Evolutionary conservation across 179 eudicot genomes (phyloP), one percentile per base, ranked within the genome.

Genomic region (Silene coronaria): DNA sequence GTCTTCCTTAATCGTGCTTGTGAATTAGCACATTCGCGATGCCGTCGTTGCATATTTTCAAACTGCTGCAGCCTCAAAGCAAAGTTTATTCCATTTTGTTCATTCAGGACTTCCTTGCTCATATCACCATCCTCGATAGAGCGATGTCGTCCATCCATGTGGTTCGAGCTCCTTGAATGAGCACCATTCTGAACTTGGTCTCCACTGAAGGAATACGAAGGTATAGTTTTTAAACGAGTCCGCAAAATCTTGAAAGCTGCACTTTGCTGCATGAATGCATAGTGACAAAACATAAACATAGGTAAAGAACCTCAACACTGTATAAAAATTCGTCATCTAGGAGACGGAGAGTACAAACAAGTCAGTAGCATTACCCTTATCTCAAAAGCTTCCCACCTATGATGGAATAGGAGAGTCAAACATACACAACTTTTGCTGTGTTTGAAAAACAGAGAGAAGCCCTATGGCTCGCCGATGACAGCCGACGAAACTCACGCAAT

Each of bases 141-240:
- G 10, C 74, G 78, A 38, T 77, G 58, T 75, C 83, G 85, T 64
- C 79, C 76, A 5, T 67, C 76, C 45, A 67, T 12, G 66, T 72
- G 32, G 79, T 83, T 81, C 61, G 73, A 55, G 53, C 75, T 76
- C 66, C 68, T 80, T 34, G 85, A 64, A 65, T 75, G 75, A 28
- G 76, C 82, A 71, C 81, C 89, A 70, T 75, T 79, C 65, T 74
- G 80, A n/a, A 70, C 66, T 61, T 85, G 88, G 75, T 89, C 92
- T 53, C 84, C 82, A 61, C 75, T 85, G 42, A 96, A 88, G 79
- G 94, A 87, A 79, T 89, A 93, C 11, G 93, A 77, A 28, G 99
- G 98, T 10, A 96, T 88, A 26, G 99, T 90, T 85, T 93, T 96
- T 73, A 96, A 84, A 58, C 99, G 90, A 72, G 98, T 96, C 83